phyloP scores from a whole-genome alignment of 495 filamentous ascomycete genomes.

The Elaphomyces granulatus region DNA sequence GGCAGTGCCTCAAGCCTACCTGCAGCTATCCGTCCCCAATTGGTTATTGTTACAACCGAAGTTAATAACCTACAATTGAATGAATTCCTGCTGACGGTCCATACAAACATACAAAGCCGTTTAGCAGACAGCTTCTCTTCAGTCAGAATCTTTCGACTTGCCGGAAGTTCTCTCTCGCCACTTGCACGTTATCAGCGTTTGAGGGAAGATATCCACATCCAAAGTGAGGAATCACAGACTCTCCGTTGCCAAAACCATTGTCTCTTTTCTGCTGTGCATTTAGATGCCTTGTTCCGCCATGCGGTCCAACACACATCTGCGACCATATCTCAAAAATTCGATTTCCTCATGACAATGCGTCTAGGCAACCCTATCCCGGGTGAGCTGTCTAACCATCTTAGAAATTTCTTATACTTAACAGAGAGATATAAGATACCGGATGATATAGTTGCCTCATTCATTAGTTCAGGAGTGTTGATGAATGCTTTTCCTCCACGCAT shows the following conservation, averaged over 20 bases:
- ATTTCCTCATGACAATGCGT: constrained; percentile 12
- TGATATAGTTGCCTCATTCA: constrained; percentile 9
- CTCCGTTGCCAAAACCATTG: neutral
- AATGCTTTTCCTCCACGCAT: constrained; percentile 17
- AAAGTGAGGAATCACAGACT: constrained; percentile 1
- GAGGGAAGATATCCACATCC: constrained; percentile 4
- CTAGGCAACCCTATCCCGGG: constrained; percentile 4
- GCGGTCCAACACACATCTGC: constrained; percentile 9
- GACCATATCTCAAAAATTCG: constrained; percentile 7
- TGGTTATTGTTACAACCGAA: constrained; percentile 11
- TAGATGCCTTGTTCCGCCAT: constrained; percentile 11
- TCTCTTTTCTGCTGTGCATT: constrained; percentile 14
- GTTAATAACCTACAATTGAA: constrained; percentile 1
- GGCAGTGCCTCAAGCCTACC: constrained; percentile 6
- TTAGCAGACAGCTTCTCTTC: constrained; percentile 10
- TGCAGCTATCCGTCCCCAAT: constrained; percentile 4
- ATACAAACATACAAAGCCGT: constrained; percentile 7
- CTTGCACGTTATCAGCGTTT: constrained; percentile 7
- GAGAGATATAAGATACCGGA: constrained; percentile 3
- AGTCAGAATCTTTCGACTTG: constrained; percentile 13
- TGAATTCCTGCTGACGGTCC: constrained; percentile 5
- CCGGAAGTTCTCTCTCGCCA: constrained; percentile 6
- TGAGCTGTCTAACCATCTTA: constrained; percentile 12
- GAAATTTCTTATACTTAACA: constrained; percentile 7
- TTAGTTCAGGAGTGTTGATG: constrained; percentile 17